phyloP scores from a whole-genome alignment of 140 eudicot species.

The Cichorium intybus region DNA sequence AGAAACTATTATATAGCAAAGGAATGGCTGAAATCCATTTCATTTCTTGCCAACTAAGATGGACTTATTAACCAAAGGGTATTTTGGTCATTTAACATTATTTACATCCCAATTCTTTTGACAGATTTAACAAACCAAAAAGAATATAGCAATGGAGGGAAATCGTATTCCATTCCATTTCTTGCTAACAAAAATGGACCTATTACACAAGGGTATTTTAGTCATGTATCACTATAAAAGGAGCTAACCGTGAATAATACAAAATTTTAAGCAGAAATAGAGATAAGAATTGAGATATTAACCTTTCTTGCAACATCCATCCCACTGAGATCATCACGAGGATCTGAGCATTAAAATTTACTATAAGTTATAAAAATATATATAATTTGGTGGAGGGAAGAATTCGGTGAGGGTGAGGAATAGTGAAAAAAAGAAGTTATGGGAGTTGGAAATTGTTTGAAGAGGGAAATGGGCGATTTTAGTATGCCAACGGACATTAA shows the following conservation, averaged over 20 bases:
- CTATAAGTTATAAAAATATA: neutral
- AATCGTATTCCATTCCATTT: too few species aligned
- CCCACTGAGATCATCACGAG: slow-evolving; percentile 98
- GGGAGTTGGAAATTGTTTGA: slow-evolving; percentile 11
- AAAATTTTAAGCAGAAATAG: neutral
- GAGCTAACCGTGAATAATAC: neutral
- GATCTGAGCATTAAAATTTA: slow-evolving; percentile 55
- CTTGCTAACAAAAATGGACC: too few species aligned
- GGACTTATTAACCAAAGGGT: neutral
- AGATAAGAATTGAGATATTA: slow-evolving; percentile 5
- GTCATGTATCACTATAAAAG: neutral
- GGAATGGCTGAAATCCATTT: neutral
- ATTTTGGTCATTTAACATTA: too few species aligned
- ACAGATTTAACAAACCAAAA: too few species aligned
- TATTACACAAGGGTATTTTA: too few species aligned
- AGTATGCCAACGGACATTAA: slow-evolving; percentile 12
- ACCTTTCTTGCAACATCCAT: slow-evolving; percentile 99
- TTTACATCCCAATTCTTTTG: too few species aligned
- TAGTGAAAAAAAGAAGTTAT: neutral
- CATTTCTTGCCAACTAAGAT: neutral
- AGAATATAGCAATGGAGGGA: too few species aligned
- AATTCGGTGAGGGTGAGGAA: neutral
- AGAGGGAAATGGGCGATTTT: slow-evolving; percentile 7
- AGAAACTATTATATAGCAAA: neutral
- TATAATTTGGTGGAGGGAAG: slow-evolving; percentile 22